phyloP scores from a whole-genome alignment of 257 asterid genomes.

The Nicotiana otophora region DNA sequence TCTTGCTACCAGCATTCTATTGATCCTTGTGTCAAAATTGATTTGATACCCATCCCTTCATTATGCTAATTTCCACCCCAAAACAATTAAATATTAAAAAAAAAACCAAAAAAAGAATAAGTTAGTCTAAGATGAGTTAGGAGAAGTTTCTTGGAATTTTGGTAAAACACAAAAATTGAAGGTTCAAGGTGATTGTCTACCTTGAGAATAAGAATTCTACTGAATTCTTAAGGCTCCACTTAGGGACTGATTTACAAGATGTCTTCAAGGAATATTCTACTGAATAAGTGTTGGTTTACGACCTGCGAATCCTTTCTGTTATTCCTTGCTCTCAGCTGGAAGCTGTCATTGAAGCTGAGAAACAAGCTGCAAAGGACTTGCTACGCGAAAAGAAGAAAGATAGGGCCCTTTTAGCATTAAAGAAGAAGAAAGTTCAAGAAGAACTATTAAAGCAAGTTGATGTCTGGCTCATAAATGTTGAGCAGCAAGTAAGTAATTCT shows the following conservation, averaged over 20 bases:
- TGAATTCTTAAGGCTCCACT: not conserved
- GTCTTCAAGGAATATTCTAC: not conserved
- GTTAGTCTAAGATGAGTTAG: not conserved
- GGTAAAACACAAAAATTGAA: not conserved
- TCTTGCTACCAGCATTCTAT: too few relatives aligned
- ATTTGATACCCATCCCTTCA: not conserved
- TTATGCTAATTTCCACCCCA: not conserved
- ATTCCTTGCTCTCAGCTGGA: slow-evolving; percentile 49
- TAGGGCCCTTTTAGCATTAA: slow-evolving; percentile 74
- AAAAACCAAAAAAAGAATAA: not conserved
- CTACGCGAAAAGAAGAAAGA: slow-evolving; percentile 86
- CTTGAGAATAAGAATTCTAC: not conserved
- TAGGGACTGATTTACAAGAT: not conserved
- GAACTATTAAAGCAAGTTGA: slow-evolving; percentile 87
- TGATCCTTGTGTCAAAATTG: too few relatives aligned
- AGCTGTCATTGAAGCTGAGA: slow-evolving; percentile 82
- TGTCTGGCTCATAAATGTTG: slow-evolving; percentile 82
- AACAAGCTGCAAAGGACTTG: slow-evolving; percentile 85
- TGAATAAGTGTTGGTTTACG: not conserved
- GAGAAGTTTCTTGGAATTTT: not conserved
- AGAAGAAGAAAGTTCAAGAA: slow-evolving; percentile 78
- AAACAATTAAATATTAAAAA: not conserved
- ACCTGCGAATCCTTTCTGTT: not conserved
- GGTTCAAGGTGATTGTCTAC: not conserved
- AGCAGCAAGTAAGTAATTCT: slow-evolving; percentile 67